phyloP scores from a whole-genome alignment of 2,329 filamentous ascomycete genomes.

The Pseudogymnoascus sp. region DNA sequence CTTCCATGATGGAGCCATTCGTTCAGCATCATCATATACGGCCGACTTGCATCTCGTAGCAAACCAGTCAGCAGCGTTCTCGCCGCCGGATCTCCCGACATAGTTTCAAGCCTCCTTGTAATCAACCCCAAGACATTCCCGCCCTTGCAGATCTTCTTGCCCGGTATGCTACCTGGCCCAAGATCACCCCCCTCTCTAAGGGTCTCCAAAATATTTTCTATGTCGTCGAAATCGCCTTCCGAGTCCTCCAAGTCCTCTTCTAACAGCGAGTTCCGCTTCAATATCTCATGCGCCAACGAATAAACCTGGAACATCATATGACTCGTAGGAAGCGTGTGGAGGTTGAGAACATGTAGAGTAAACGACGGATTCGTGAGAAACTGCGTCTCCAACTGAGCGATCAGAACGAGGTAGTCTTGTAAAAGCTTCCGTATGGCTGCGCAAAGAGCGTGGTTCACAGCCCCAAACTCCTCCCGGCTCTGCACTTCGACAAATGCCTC shows the following conservation, averaged over 20 bases:
- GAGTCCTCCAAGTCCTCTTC: slow-evolving; percentile 67
- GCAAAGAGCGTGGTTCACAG: slow-evolving; percentile 91
- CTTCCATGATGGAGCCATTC: slow-evolving; percentile 96
- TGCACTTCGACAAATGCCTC: slow-evolving; percentile 93
- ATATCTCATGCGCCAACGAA: slow-evolving; percentile 73
- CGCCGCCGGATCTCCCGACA: slow-evolving; percentile 89
- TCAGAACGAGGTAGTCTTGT: slow-evolving; percentile 87
- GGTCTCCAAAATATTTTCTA: slow-evolving; percentile 88
- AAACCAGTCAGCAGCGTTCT: slow-evolving; percentile 72
- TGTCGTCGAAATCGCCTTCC: slow-evolving; percentile 60
- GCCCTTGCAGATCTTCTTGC: slow-evolving; percentile 93
- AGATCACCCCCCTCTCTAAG: slow-evolving; percentile 80
- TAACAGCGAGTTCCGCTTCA: slow-evolving; percentile 79
- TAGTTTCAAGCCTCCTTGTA: slow-evolving; percentile 73
- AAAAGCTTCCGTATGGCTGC: slow-evolving; percentile 87
- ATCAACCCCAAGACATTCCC: slow-evolving; percentile 86
- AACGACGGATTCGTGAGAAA: slow-evolving; percentile 82
- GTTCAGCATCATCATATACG: slow-evolving; percentile 97
- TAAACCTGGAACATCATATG: slow-evolving; percentile 91
- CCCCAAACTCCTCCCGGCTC: slow-evolving; percentile 84
- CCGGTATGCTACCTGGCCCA: slow-evolving; percentile 66
- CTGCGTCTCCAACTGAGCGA: slow-evolving; percentile 89
- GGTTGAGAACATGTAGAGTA: slow-evolving; percentile 84
- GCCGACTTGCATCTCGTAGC: slow-evolving; percentile 77
- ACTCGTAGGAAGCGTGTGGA: slow-evolving; percentile 81